phyloP scores from a whole-genome alignment of 2,329 filamentous ascomycete genomes.

The Escovopsis weberi region DNA sequence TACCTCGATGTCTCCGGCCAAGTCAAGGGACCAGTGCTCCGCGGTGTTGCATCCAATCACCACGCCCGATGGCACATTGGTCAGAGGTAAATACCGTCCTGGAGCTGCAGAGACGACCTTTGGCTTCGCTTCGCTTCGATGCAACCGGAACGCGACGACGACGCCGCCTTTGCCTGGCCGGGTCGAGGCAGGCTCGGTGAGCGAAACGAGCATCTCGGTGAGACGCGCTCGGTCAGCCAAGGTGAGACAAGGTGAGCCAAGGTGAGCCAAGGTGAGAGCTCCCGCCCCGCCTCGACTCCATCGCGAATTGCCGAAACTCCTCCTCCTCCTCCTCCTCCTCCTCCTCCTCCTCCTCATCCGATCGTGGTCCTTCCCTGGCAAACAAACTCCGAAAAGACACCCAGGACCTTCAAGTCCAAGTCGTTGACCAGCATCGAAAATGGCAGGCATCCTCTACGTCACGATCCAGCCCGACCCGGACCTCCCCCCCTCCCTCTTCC shows the following conservation, averaged over 20 bases:
- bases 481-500: constrained; percentile 55
- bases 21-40: too few relatives aligned
- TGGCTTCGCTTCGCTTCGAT: too few relatives aligned
- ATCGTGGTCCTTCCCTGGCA: not conserved
- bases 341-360: not conserved
- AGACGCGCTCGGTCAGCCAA: too few relatives aligned
- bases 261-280: not conserved
- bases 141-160: too few relatives aligned
- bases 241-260: not conserved
- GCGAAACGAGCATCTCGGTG: too few relatives aligned
- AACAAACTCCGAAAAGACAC: not conserved
- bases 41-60: too few relatives aligned
- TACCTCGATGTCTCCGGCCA: too few relatives aligned
- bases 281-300: constrained; percentile 7
- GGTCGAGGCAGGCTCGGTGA: too few relatives aligned
- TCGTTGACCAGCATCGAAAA: constrained; percentile 5
- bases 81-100: too few relatives aligned
- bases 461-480: constrained; percentile 66
- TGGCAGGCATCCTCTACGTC: constrained; percentile 63
- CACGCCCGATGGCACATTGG: too few relatives aligned
- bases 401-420: constrained; percentile 9
- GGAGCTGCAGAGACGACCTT: too few relatives aligned
- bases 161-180: too few relatives aligned
- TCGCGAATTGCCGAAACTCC: constrained; percentile 14
- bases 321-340: not conserved